Evolutionary conservation across 768 basidiomycete genomes (phyloP), one percentile per base, ranked within the genome.

Genomic region (Boletales sp.): DNA sequence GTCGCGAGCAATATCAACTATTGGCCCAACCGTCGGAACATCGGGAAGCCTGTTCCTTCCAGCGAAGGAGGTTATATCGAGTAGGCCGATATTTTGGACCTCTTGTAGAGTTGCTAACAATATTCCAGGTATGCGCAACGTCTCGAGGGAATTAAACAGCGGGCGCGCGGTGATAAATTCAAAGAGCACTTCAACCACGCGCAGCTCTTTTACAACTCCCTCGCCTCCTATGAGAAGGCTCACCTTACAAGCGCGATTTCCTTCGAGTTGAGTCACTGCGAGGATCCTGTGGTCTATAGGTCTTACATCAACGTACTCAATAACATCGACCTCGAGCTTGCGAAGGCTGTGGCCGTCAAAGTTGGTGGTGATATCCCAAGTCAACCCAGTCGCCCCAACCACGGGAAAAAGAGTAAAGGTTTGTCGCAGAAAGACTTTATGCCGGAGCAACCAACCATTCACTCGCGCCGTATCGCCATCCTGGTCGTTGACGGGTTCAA

Each of bases 181-280:
- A 72, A 83, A 60, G 91, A 94, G 63, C 84, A 89, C 57, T 84
- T 64, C 53, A 71, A 68, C 48, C 93, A 95, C 60, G 82, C 81
- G 9, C 83, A 83, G 54, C 72, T 93, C 3, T 94, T 94, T 76
- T 84, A 81, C 70, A 94, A 95, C 70, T 94, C 90, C 7, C 76
- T 94, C 41, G 59, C 77, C 2, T 58, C 72, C 0, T 64, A 80
- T 48, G 93, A 94, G 73, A 82, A 85, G 68, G 54, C 70, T n/a
- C 90, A 94, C 64, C 71, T 93, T 30, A 69, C 81, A 43, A 61
- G 70, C 5, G 91, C 89, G 5, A 74, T 89, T 50, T 80, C 82
- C 12, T 94, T 95, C 64, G 92, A 94, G 69, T 75, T 95, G 32
- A 83, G 82, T 50, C 90, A 93, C 61, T 88, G 86, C 67, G 85